Conservation (phyloP, 2,329 filamentous ascomycete species). For the Elsinoe perseae region DNA sequence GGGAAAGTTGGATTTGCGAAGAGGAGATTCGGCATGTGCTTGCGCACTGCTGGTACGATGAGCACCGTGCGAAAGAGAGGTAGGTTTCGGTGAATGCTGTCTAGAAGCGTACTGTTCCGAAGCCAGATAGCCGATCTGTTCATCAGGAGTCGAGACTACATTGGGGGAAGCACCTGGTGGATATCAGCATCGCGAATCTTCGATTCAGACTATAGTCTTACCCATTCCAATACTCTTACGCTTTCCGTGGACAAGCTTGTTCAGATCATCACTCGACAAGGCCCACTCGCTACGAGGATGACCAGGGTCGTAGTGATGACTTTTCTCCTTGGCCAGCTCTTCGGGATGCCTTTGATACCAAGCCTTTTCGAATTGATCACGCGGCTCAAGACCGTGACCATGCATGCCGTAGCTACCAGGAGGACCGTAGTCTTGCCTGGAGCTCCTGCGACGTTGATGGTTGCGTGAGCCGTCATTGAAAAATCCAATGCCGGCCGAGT, state of each 20-base stretch:
- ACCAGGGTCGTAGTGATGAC: slow-evolving; percentile 53
- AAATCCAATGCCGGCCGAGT: slow-evolving; percentile 43
- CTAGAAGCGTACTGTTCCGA: slow-evolving; percentile 76
- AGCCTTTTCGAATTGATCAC: slow-evolving; percentile 78
- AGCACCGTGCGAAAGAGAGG: slow-evolving; percentile 36
- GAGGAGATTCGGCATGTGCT: slow-evolving; percentile 32
- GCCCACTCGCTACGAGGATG: slow-evolving; percentile 65
- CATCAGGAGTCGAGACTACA: slow-evolving; percentile 68
- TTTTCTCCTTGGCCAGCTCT: slow-evolving; percentile 68
- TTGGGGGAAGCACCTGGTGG: slow-evolving; percentile 55
- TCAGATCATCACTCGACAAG: slow-evolving; percentile 81
- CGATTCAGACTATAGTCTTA: slow-evolving; percentile 28
- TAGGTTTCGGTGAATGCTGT: slow-evolving; percentile 56
- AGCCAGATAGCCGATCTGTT: slow-evolving; percentile 83
- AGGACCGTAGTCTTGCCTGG: slow-evolving; percentile 61
- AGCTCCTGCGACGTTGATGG: slow-evolving; percentile 60
- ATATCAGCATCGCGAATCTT: slow-evolving; percentile 16
- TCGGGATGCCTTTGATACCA: slow-evolving; percentile 94
- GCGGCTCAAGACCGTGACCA: slow-evolving; percentile 68
- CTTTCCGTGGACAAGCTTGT: slow-evolving; percentile 76
- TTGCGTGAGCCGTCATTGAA: slow-evolving; percentile 47
- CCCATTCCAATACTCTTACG: slow-evolving; percentile 45
- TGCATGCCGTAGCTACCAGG: slow-evolving; percentile 91
- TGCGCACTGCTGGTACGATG: slow-evolving; percentile 31
- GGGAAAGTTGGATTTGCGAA: slow-evolving; percentile 42